Evolutionary conservation across 2,329 filamentous ascomycete genomes (phyloP).

Genomic region (Cladosporium sp.): DNA sequence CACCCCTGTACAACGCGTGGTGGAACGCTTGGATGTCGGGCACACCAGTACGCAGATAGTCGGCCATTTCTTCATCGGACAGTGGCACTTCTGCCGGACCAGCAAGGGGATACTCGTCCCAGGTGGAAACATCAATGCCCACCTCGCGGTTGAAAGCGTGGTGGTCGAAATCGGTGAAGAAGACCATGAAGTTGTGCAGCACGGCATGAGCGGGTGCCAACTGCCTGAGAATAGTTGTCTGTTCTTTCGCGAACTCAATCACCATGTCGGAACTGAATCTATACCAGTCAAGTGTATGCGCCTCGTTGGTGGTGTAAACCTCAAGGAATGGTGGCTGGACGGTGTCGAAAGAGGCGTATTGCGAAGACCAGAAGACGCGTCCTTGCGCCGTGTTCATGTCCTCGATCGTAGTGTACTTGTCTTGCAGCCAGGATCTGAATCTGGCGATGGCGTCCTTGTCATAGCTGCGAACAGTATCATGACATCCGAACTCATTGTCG

Average conservation of each 20-base stretch:
- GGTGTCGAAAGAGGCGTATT: slow-evolving; percentile 20
- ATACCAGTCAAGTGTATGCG: slow-evolving; percentile 24
- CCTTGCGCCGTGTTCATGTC: slow-evolving; percentile 23
- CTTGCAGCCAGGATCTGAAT: slow-evolving; percentile 21
- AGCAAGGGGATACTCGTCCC: slow-evolving; percentile 21
- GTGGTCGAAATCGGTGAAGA: slow-evolving; percentile 23
- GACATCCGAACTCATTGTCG: slow-evolving; percentile 25
- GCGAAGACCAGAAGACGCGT: slow-evolving; percentile 24
- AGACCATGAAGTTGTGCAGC: slow-evolving; percentile 23
- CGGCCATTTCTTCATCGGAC: slow-evolving; percentile 16
- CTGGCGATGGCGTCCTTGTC: slow-evolving; percentile 21
- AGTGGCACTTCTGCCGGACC: slow-evolving; percentile 16
- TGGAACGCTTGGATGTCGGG: slow-evolving; percentile 21
- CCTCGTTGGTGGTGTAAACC: slow-evolving; percentile 23
- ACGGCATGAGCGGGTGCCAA: slow-evolving; percentile 19
- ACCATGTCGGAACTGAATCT: slow-evolving; percentile 24
- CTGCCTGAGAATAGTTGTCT: slow-evolving; percentile 18
- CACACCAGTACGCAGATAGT: slow-evolving; percentile 21
- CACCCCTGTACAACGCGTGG: slow-evolving; percentile 20
- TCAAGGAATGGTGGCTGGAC: slow-evolving; percentile 23
- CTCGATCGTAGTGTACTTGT: slow-evolving; percentile 24
- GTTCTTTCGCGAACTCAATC: slow-evolving; percentile 23
- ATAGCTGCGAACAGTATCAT: slow-evolving; percentile 23
- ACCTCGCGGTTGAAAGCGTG: slow-evolving; percentile 22
- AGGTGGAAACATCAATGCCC: slow-evolving; percentile 21